These are phyloP conservation scores for Bruguiera parviflora DNA, from an alignment of 345 rosid species.

Conservation along the genomic window DNA sequence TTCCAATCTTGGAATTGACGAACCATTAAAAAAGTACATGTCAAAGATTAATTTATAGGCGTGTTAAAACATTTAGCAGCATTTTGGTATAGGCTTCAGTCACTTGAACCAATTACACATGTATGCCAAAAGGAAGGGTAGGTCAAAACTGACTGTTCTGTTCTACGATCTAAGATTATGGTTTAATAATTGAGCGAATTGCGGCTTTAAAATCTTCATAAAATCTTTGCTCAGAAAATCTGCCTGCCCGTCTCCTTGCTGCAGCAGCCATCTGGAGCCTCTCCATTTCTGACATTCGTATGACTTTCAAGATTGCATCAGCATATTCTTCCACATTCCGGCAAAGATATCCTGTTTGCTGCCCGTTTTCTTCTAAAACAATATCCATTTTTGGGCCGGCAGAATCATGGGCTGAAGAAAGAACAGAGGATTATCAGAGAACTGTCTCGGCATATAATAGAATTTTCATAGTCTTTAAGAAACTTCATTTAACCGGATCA, in stretches of 20 bases:
- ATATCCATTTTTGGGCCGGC: slow-evolving; percentile 98
- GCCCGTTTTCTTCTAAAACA: slow-evolving; percentile 79
- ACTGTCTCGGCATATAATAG: background rate
- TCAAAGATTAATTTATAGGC: too few species aligned
- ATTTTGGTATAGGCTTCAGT: too few species aligned
- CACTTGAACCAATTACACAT: too few species aligned
- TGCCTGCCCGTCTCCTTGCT: slow-evolving; percentile 64
- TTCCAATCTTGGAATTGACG: too few species aligned
- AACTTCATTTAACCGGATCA: background rate
- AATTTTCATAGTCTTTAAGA: background rate
- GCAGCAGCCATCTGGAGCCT: slow-evolving; percentile 71
- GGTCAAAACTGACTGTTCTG: background rate
- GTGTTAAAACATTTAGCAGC: too few species aligned
- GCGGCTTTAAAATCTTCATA: slow-evolving; percentile 67
- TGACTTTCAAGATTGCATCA: slow-evolving; percentile 55
- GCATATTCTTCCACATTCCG: slow-evolving; percentile 66
- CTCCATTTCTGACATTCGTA: slow-evolving; percentile 57
- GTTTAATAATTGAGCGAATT: slow-evolving; percentile 39
- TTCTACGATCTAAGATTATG: slow-evolving; percentile 6
- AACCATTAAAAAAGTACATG: too few species aligned
- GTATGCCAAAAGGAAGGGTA: background rate
- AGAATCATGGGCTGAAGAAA: slow-evolving; percentile 72
- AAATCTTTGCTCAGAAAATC: slow-evolving; percentile 75
- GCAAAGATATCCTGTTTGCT: slow-evolving; percentile 83
- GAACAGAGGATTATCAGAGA: background rate